Evolutionary conservation across 2,329 filamentous ascomycete species (phyloP).

Genomic region (Monosporascus cannonballus): DNA sequence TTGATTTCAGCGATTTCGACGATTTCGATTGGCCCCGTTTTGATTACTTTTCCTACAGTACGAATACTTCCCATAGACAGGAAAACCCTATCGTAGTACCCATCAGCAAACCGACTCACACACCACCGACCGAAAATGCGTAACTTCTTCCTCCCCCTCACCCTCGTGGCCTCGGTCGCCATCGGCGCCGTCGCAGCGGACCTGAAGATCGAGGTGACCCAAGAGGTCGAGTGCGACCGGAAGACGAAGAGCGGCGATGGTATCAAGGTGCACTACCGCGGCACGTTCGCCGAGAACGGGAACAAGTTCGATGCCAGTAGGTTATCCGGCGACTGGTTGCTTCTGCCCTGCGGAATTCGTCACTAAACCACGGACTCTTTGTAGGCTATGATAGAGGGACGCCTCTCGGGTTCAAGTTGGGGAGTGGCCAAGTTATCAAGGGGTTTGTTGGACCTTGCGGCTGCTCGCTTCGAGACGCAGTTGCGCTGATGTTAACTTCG

Average conservation of each 20-base stretch:
- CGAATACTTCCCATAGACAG: too few relatives aligned
- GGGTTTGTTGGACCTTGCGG: constrained; percentile 51
- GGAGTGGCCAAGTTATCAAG: constrained; percentile 78
- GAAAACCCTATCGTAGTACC: too few relatives aligned
- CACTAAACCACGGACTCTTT: background rate
- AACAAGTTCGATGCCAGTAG: constrained; percentile 74
- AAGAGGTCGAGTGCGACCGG: constrained; percentile 70
- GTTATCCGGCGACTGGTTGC: constrained; percentile 15
- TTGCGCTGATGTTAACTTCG: constrained; percentile 10
- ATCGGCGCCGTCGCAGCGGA: constrained; percentile 43
- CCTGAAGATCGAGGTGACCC: constrained; percentile 74
- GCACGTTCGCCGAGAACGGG: constrained; percentile 68
- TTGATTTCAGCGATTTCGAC: too few relatives aligned
- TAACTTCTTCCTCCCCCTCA: constrained; percentile 39
- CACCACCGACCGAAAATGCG: constrained; percentile 36
- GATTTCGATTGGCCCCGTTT: too few relatives aligned
- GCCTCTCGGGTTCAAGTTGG: constrained; percentile 76
- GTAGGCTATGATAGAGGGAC: constrained; percentile 66
- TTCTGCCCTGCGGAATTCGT: constrained; percentile 21
- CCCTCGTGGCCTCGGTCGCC: constrained; percentile 45
- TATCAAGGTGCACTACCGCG: constrained; percentile 82
- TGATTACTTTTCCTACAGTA: too few relatives aligned
- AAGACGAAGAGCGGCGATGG: constrained; percentile 72
- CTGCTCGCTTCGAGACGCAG: background rate
- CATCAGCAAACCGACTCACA: background rate